Evolutionary conservation across 2,329 filamentous ascomycete genomes (phyloP).

Genomic region (Aspergillus sp.): DNA sequence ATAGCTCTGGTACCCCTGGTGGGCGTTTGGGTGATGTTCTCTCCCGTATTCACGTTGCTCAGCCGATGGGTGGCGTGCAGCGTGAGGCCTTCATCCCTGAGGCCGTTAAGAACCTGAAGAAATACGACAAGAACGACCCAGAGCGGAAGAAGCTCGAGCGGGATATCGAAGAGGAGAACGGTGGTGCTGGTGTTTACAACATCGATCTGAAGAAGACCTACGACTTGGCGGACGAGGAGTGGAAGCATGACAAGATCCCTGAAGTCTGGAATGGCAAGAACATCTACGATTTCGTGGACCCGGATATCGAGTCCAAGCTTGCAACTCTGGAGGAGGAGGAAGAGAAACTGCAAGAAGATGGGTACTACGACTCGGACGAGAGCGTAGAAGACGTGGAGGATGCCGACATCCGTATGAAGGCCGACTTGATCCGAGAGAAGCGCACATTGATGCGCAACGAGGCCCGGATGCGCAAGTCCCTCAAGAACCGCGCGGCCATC

Average conservation of each 20-base stretch:
- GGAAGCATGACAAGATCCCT: conserved; percentile 94
- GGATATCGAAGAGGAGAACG: conserved; percentile 84
- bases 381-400: conserved; percentile 83
- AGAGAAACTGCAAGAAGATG: conserved; percentile 80
- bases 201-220: conserved; percentile 87
- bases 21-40: conserved; percentile 83
- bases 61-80: conserved; percentile 71
- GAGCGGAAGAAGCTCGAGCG: conserved; percentile 69
- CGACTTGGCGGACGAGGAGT: conserved; percentile 75
- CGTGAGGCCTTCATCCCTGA: conserved; percentile 85
- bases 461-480: conserved; percentile 84
- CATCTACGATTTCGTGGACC: conserved; percentile 93
- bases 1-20: conserved; percentile 65
- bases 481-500: conserved; percentile 95
- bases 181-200: conserved; percentile 92
- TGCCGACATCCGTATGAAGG: conserved; percentile 80
- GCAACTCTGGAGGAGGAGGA: conserved; percentile 90
- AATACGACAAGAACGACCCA: conserved; percentile 87
- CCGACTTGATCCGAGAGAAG: conserved; percentile 92
- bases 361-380: conserved; percentile 82
- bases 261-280: conserved; percentile 95
- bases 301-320: conserved; percentile 90
- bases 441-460: conserved; percentile 86
- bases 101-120: conserved; percentile 67
- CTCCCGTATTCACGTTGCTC: conserved; percentile 91